A percentile compares a stretch with the other conserved stretches of the same genome.
Conservation (phyloP, 2,329 filamentous ascomycete species). For the Penicillium sp. region DNA sequence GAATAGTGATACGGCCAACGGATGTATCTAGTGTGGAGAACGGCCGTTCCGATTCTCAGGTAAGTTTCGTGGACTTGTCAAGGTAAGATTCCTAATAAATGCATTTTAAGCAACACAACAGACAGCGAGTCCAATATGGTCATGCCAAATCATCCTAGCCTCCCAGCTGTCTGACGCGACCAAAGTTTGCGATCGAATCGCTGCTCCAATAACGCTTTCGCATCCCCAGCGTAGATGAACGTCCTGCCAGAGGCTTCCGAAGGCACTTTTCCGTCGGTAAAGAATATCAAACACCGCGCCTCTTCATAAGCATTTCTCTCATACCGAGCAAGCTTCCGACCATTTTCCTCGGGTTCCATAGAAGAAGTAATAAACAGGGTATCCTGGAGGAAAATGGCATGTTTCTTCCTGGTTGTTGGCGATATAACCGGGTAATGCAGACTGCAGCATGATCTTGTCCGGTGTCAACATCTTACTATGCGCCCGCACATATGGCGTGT, state of each 20-base stretch:
- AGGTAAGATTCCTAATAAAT: too few species aligned
- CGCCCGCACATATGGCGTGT: too few species aligned
- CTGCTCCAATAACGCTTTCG: slow-evolving; percentile 19
- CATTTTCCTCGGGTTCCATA: background rate
- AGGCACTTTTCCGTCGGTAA: slow-evolving; percentile 7
- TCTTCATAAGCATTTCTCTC: background rate
- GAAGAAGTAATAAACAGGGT: too few species aligned
- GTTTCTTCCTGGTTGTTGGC: too few species aligned
- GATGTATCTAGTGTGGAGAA: background rate
- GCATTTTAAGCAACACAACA: too few species aligned
- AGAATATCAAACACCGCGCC: background rate
- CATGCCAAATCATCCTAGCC: background rate
- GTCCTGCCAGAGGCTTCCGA: slow-evolving; percentile 18
- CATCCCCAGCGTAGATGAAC: slow-evolving; percentile 30
- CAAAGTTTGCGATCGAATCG: slow-evolving; percentile 27
- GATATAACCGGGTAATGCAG: too few species aligned
- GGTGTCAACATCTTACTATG: too few species aligned
- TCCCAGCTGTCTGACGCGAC: background rate
- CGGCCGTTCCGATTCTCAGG: too few species aligned
- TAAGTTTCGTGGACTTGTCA: too few species aligned
- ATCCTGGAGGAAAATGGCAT: too few species aligned
- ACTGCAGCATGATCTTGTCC: too few species aligned
- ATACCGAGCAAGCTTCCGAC: background rate
- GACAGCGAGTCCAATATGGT: too few species aligned
- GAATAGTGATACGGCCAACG: background rate